phyloP scores from a whole-genome alignment of 169 alveolate genomes.

The Plasmodium coatneyi region DNA sequence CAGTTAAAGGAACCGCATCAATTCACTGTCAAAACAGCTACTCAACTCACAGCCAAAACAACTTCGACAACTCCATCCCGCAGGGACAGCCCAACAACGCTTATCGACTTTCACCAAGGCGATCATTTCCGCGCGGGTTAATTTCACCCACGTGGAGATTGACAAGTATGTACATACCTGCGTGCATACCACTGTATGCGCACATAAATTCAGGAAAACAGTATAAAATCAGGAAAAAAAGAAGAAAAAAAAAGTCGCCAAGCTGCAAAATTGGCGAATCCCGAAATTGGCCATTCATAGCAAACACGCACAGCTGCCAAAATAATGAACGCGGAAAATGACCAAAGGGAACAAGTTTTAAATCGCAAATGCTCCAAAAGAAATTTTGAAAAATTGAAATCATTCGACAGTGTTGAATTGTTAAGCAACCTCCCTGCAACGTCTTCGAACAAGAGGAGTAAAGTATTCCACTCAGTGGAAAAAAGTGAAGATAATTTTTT shows the following conservation, averaged over 20 bases:
- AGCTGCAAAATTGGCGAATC: neutral
- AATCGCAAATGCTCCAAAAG: slow-evolving; percentile 28
- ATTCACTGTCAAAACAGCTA: neutral
- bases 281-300: neutral
- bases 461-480: neutral
- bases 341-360: neutral
- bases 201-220: neutral
- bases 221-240: neutral
- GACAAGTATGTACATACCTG: neutral
- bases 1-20: neutral
- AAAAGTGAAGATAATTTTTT: neutral
- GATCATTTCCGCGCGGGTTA: neutral
- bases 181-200: neutral
- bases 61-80: neutral
- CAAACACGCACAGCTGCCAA: neutral
- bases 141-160: neutral
- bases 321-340: neutral
- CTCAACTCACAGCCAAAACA: neutral
- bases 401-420: neutral
- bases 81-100: neutral
- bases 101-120: neutral
- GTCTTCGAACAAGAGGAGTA: slow-evolving; percentile 28
- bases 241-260: neutral
- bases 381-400: slow-evolving; percentile 10
- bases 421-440: neutral